phyloP scores from a whole-genome alignment of 768 basidiomycete genomes.

The Cubamyces lactineus region DNA sequence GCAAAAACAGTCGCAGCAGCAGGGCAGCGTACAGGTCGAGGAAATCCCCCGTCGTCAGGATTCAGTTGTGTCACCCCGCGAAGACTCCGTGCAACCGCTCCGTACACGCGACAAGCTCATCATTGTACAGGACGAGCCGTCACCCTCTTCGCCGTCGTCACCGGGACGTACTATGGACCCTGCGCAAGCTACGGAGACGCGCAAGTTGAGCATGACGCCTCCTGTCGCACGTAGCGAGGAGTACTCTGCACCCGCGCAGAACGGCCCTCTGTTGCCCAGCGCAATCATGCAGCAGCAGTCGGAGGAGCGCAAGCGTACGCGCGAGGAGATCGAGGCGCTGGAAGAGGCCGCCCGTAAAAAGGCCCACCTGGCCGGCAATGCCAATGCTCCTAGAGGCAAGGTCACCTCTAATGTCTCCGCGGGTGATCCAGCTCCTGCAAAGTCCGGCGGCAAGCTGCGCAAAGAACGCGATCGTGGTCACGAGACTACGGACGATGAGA shows the following conservation, averaged over 20 bases:
- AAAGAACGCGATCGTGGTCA: constrained; percentile 45
- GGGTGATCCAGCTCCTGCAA: constrained; percentile 4
- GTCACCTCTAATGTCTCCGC: constrained; percentile 16
- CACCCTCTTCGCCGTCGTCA: constrained; percentile 35
- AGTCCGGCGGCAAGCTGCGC: constrained; percentile 41
- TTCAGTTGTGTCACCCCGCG: constrained; percentile 34
- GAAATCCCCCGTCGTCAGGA: constrained; percentile 37
- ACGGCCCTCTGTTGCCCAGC: constrained; percentile 41
- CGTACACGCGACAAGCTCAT: constrained; percentile 51
- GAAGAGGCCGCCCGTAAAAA: constrained; percentile 55
- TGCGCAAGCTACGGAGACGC: constrained; percentile 70
- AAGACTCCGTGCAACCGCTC: constrained; percentile 38
- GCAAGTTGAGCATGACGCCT: constrained; percentile 78
- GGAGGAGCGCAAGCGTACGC: constrained; percentile 54
- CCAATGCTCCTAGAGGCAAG: constrained; percentile 13
- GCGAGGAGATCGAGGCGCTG: constrained; percentile 51
- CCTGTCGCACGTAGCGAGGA: constrained; percentile 64
- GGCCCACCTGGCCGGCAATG: constrained; percentile 32
- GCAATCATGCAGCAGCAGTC: constrained; percentile 50
- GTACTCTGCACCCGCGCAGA: constrained; percentile 27
- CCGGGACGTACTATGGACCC: constrained; percentile 57
- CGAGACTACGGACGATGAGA: constrained; percentile 44
- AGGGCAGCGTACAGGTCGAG: constrained; percentile 21
- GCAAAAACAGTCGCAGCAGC: constrained; percentile 27
- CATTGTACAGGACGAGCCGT: constrained; percentile 30